A percentile compares a stretch with the other conserved stretches of the same genome.
Evolutionary conservation across 352 stramenopile genomes (phyloP).

Genomic region (Stramenopiles sp.): DNA sequence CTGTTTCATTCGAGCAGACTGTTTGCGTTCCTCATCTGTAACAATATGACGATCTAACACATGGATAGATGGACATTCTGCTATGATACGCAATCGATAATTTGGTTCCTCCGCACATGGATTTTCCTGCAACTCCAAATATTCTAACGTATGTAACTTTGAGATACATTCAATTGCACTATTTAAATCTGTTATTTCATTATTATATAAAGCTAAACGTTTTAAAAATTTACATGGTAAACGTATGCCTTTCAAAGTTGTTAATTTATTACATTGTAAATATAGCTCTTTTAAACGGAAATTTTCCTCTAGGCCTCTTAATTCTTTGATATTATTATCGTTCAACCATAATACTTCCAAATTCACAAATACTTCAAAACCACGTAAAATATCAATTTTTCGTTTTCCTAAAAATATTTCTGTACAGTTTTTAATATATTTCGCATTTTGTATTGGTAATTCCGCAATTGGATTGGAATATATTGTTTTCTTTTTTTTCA

Average conservation of each 20-base stretch:
- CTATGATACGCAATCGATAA: constrained; percentile 52
- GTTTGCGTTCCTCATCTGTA: constrained; percentile 35
- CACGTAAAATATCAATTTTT: constrained; percentile 42
- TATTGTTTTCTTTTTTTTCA: not conserved
- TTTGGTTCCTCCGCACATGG: constrained; percentile 49
- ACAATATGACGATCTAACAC: constrained; percentile 52
- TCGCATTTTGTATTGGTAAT: constrained; percentile 57
- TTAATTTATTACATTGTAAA: constrained; percentile 53
- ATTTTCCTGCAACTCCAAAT: constrained; percentile 55
- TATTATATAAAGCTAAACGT: constrained; percentile 46
- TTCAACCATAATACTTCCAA: constrained; percentile 68
- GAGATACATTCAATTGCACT: constrained; percentile 29
- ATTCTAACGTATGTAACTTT: constrained; percentile 36
- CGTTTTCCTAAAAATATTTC: constrained; percentile 54
- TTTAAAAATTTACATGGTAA: constrained; percentile 47
- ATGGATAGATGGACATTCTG: constrained; percentile 39
- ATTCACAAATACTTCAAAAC: constrained; percentile 61
- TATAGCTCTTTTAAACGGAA: constrained; percentile 65
- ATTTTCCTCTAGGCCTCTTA: constrained; percentile 47
- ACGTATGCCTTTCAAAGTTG: constrained; percentile 14
- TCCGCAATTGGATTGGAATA: constrained; percentile 41
- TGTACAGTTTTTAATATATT: constrained; percentile 63
- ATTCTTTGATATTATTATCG: constrained; percentile 36
- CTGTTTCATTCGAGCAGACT: constrained; percentile 17
- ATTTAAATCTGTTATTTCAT: constrained; percentile 48